Base-by-base conservation (phyloP, 345 rosid genomes). In the Eucalyptus sp. region DNA sequence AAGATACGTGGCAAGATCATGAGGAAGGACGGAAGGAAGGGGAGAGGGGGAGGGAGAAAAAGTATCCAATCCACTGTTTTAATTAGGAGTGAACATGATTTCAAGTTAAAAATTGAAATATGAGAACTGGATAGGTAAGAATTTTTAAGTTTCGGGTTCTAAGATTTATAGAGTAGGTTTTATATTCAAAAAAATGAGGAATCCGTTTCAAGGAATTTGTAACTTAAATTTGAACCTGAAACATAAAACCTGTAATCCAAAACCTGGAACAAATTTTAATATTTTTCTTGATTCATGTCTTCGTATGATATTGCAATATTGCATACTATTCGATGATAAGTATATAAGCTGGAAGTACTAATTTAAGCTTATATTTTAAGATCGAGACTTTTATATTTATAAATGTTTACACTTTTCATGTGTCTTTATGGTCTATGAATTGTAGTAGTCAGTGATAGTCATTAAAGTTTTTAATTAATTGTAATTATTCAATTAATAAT, bases 121-220 rank as follows among this genome's bases (percentile, higher is more conserved):
- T 1, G 2, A 18, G 1, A 52, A 52, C 10, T 2, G 10, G 4
- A 52, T 52, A 0, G 3, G 3, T 50, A 50, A 15, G 3, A 50
- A 50, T 3, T 3, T 50, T 50, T 50, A 50, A 6, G 17, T 50
- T 50, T 50, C 3, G 0, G 7, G 7, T 50, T 50, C 1, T 15
- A 50, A 50, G 7, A 50, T 50, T 18, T 18, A 52, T 0, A 3
- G 0, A 52, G 2, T 52, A 18, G 0, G 4, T 52, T 52, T 0
- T 2, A 52, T 0, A 20, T 52, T 52, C 0, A 14, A 14, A 52
- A 52, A 52, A 52, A 18, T 1, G 1, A 52, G 1, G 4, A 18
- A 52, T 52, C 10, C 3, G 0, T 52, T 52, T 18, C 0, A 1
- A 50, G 1, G 10, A 52, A 52, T 9, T 0, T 52, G 10, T 7